phyloP scores from a whole-genome alignment of 2,329 filamentous ascomycete species.

The Colletotrichum scovillei region DNA sequence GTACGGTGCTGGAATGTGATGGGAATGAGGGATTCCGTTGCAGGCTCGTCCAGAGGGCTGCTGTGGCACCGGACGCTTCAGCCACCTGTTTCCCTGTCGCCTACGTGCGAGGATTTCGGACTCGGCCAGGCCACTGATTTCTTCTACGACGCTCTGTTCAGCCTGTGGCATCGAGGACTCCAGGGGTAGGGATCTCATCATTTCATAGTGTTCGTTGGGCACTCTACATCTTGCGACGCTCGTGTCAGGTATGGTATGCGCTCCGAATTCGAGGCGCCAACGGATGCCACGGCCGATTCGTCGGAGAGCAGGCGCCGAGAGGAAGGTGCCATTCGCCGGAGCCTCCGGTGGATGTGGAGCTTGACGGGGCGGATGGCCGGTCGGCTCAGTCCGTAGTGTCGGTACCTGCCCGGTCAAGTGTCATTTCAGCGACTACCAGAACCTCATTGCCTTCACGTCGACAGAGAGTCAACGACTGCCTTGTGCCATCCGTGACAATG shows the following conservation, averaged over 20 bases:
- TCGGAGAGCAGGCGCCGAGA: background rate
- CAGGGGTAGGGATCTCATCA: background rate
- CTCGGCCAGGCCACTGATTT: background rate
- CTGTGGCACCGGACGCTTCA: background rate
- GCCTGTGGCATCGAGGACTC: background rate
- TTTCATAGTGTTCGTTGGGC: background rate
- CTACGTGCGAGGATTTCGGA: background rate
- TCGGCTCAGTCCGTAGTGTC: background rate
- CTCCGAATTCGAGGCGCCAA: background rate
- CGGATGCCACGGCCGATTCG: background rate
- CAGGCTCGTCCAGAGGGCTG: background rate
- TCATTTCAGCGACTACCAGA: background rate
- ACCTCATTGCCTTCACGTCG: background rate
- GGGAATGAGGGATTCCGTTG: background rate
- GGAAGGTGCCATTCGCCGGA: background rate
- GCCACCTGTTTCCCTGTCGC: background rate
- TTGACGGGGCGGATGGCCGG: background rate
- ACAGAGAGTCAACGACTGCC: background rate
- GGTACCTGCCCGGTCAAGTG: background rate
- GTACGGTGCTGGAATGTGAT: conserved; percentile 16
- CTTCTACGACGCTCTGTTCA: conserved; percentile 7
- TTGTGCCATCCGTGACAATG: background rate
- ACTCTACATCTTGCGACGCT: background rate
- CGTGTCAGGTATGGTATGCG: background rate
- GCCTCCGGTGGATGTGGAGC: background rate